Conservation (phyloP, 768 basidiomycete species). For the Leccinum incarnatum region DNA sequence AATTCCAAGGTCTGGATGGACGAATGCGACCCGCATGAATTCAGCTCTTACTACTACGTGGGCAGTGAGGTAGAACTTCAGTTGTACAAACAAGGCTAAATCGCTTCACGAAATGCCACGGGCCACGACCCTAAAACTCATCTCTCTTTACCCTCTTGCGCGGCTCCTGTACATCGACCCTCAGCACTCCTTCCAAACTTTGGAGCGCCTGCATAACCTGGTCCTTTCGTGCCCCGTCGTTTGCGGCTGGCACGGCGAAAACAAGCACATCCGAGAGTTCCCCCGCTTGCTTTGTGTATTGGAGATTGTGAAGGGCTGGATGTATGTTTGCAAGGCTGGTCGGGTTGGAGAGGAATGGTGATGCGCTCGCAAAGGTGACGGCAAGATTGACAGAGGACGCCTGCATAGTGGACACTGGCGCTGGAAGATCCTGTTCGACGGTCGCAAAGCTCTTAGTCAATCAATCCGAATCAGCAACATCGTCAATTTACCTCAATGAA, state of each 20-base stretch:
- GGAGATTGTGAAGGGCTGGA: constrained; percentile 21
- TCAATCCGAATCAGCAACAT: neutral
- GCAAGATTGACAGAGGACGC: constrained; percentile 22
- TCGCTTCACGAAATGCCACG: no score
- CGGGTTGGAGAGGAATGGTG: constrained; percentile 23
- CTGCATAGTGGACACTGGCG: constrained; percentile 4
- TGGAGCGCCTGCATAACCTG: constrained; percentile 17
- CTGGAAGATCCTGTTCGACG: constrained; percentile 1
- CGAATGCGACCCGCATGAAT: constrained; percentile 64
- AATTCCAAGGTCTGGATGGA: constrained; percentile 94
- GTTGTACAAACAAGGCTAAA: neutral
- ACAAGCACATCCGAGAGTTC: constrained; percentile 23
- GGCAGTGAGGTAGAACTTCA: neutral
- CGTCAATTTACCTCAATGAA: neutral
- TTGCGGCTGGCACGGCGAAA: constrained; percentile 10
- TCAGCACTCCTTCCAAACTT: constrained; percentile 17
- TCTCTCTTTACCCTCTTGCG: constrained; percentile 26
- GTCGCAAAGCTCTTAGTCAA: neutral
- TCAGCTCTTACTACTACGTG: no score
- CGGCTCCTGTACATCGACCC: constrained; percentile 23
- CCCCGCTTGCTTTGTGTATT: constrained; percentile 22
- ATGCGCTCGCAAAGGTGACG: constrained; percentile 29
- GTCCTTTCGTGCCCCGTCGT: constrained; percentile 1
- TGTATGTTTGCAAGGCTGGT: constrained; percentile 19
- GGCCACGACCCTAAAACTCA: constrained; percentile 16